These are phyloP conservation scores for Simplicillium sp. DNA, from an alignment of 2,329 filamentous ascomycete species.

Conservation along the genomic window DNA sequence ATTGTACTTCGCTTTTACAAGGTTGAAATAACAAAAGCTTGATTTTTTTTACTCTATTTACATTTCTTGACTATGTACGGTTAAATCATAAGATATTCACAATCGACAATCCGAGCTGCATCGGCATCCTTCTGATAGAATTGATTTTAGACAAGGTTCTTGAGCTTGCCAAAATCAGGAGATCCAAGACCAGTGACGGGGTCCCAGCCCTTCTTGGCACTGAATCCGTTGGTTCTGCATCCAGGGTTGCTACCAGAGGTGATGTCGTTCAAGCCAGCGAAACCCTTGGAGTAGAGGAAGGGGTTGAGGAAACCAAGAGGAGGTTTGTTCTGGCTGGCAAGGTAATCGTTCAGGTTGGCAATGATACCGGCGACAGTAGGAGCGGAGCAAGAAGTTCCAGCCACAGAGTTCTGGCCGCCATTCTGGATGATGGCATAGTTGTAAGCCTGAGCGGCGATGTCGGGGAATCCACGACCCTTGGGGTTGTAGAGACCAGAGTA, in stretches of 20 bases:
- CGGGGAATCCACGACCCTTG: conserved; percentile 26
- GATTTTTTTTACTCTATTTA: too few species aligned
- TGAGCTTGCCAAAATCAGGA: background rate
- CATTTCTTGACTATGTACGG: too few species aligned
- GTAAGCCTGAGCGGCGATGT: conserved; percentile 33
- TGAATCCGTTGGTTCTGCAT: conserved; percentile 16
- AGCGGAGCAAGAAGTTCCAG: conserved; percentile 11
- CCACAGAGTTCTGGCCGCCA: background rate
- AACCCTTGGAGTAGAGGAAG: conserved; percentile 22
- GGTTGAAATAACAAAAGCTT: too few species aligned
- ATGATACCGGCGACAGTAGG: conserved; percentile 13
- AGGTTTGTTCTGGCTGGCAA: conserved; percentile 18
- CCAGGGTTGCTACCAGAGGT: conserved; percentile 26
- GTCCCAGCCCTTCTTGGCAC: background rate
- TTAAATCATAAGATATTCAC: too few species aligned
- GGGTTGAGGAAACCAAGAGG: conserved; percentile 31
- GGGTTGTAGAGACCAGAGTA: conserved; percentile 21
- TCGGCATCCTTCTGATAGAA: too few species aligned
- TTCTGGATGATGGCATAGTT: conserved; percentile 28
- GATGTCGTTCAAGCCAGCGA: conserved; percentile 26
- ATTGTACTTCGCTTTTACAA: too few species aligned
- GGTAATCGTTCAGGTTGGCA: conserved; percentile 12
- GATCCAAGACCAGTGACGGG: background rate
- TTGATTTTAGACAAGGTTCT: background rate
- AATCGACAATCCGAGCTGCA: too few species aligned